phyloP scores from a whole-genome alignment of 352 stramenopile genomes.

The Pythium dissimile region DNA sequence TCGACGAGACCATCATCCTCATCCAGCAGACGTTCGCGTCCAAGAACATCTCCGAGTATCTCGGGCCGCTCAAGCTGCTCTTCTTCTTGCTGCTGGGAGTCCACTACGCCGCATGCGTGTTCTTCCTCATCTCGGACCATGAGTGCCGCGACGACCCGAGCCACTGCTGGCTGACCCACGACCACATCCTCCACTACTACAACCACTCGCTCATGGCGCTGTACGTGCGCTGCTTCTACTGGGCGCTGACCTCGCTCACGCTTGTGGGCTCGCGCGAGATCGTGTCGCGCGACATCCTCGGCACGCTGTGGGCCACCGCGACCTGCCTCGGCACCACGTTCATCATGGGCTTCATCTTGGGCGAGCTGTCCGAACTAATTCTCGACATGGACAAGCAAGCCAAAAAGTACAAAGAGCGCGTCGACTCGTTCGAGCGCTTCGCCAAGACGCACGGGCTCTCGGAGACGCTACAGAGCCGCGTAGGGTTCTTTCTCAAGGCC shows the following conservation, averaged over 20 bases:
- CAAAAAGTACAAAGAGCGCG: constrained; percentile 63
- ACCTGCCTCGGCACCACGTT: constrained; percentile 71
- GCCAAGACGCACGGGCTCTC: constrained; percentile 57
- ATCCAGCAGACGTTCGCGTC: constrained; percentile 65
- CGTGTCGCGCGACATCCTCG: constrained; percentile 34
- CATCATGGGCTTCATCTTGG: constrained; percentile 71
- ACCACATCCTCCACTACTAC: constrained; percentile 61
- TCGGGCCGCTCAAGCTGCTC: constrained; percentile 64
- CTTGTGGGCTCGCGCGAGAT: constrained; percentile 59
- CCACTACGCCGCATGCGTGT: constrained; percentile 65
- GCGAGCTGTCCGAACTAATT: constrained; percentile 72
- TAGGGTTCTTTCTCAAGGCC: constrained; percentile 54
- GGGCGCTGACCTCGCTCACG: constrained; percentile 60
- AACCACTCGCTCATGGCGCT: constrained; percentile 42
- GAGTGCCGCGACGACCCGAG: constrained; percentile 36
- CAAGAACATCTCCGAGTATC: constrained; percentile 61
- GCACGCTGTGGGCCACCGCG: constrained; percentile 53
- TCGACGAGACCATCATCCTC: constrained; percentile 68
- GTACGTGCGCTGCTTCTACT: constrained; percentile 71
- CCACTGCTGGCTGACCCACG: constrained; percentile 55
- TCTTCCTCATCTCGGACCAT: constrained; percentile 62
- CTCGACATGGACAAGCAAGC: constrained; percentile 67
- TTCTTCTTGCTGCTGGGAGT: constrained; percentile 62
- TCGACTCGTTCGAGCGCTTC: constrained; percentile 75
- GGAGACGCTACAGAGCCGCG: constrained; percentile 41